These are phyloP conservation scores for Cystobasidium pallidum DNA, from an alignment of 1,284 basidiomycete genomes.

Conservation along the genomic window DNA sequence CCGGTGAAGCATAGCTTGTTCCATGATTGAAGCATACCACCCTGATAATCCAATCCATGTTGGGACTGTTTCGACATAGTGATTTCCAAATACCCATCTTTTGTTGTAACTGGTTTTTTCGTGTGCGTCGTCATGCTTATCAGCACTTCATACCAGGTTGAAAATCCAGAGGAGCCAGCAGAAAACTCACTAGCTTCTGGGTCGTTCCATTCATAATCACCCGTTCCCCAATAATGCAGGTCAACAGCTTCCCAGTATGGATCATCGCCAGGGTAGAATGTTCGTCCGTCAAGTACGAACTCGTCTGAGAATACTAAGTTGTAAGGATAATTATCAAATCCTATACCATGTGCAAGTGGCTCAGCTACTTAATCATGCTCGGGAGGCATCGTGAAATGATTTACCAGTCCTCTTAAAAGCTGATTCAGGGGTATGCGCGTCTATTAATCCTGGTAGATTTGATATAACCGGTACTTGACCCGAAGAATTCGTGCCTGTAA, in stretches of 20 bases:
- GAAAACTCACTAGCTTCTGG: constrained; percentile 62
- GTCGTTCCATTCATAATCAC: constrained; percentile 61
- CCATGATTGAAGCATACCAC: constrained; percentile 70
- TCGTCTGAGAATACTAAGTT: constrained; percentile 87
- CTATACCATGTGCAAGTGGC: constrained; percentile 24
- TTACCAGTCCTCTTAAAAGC: constrained; percentile 23
- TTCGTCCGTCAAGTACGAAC: constrained; percentile 74
- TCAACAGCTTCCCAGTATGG: constrained; percentile 64
- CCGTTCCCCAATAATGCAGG: constrained; percentile 69
- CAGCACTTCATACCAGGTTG: too few relatives aligned
- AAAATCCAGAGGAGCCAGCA: too few relatives aligned
- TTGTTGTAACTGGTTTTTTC: constrained; percentile 59
- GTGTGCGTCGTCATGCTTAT: too few relatives aligned
- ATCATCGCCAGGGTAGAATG: constrained; percentile 64
- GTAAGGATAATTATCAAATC: constrained; percentile 52
- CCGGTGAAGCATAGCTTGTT: constrained; percentile 82
- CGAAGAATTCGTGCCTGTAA: constrained; percentile 37
- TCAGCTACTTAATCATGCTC: constrained; percentile 28
- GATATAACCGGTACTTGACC: constrained; percentile 45
- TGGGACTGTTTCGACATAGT: constrained; percentile 62
- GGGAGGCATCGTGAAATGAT: background rate
- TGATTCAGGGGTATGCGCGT: constrained; percentile 34
- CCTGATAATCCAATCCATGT: constrained; percentile 69
- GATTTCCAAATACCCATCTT: constrained; percentile 73
- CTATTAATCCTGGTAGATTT: constrained; percentile 32